A percentile compares a stretch with the other conserved stretches of the same genome.
These are phyloP conservation scores for Papilionanthe hybrid DNA, from an alignment of 116 monocot genomes.

Conservation along the genomic window DNA sequence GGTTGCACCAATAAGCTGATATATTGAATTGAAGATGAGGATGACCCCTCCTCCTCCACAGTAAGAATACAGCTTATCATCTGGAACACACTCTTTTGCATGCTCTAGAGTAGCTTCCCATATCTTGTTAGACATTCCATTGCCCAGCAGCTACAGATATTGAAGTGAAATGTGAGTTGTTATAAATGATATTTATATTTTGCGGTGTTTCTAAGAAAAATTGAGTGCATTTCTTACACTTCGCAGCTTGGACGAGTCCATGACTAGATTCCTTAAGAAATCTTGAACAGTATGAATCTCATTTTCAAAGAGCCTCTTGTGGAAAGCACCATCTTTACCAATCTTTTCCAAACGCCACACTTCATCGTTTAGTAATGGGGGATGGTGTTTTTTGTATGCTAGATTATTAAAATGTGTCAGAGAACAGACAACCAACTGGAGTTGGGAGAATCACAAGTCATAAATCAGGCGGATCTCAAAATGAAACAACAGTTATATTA, in stretches of 20 bases:
- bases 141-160: constrained; percentile 18
- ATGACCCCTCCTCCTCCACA: constrained; percentile 21
- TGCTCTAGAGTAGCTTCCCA: constrained; percentile 49
- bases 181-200: neutral
- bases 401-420: constrained; percentile 6
- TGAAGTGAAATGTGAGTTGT: neutral
- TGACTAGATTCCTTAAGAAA: constrained; percentile 50
- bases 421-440: neutral
- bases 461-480: neutral
- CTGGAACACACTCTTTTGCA: constrained; percentile 36
- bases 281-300: constrained; percentile 51
- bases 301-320: constrained; percentile 35
- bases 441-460: neutral
- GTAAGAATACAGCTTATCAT: constrained; percentile 38
- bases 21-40: constrained; percentile 45
- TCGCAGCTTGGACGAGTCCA: constrained; percentile 32
- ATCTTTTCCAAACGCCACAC: constrained; percentile 80
- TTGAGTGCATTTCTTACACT: constrained; percentile 27
- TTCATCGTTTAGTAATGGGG: constrained; percentile 54
- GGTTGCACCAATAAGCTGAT: constrained; percentile 34
- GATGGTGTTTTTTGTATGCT: constrained; percentile 72
- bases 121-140: constrained; percentile 51
- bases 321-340: constrained; percentile 61
- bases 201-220: neutral
- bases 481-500: neutral